Evolutionary conservation across 805 yeast genomes (phyloP), one percentile per base, ranked within the genome.

Genomic region (Saccharomycopsis synnaedendra): DNA sequence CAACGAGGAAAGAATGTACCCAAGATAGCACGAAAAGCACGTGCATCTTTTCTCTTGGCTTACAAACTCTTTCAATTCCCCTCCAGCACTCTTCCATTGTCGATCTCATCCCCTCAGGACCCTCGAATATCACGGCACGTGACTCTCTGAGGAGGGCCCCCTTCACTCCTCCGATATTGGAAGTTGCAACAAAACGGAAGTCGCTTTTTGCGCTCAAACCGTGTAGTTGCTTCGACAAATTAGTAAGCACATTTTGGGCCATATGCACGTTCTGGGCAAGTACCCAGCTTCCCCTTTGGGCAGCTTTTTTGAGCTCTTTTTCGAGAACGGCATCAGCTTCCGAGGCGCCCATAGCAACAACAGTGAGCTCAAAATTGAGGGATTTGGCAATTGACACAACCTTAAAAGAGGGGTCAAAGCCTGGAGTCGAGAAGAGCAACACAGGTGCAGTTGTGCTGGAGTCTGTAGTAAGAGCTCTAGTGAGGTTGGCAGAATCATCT

Each of bases 231-330:
- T 71, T 75, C 44, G 71, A 80, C 19, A 85, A 61, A 6, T 66
- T 57, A 9, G 71, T 74, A 31, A 85, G 64, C 87, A 95, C 82
- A 3, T 58, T 60, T 1, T 73, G 65, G 0, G 93, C 76, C 70
- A 83, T 72, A 50, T 90, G 96, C 8, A 85, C 66, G 57, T 89
- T 89, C 58, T 90, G 95, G 32, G 90, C 61, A 32, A 89, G 56
- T 0, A 90, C 61, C 96, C 96, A 87, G 1, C 60, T 56, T 0
- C 85, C 87, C 1, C 58, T 58, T n/a, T 59, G 63, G 1, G 70
- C 58, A 0, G 78, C 75, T 6, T 59, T 61, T 1, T 60, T 57
- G 5, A 86, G 63, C n/a, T 76, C 75, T 44, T 66, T 63, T 28
- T 73, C 75, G 0, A 90, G 89, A 39, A 69, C 63, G 3, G 66